Percentiles rank a stretch among this genome's conserved stretches.
phyloP scores from a whole-genome alignment of 2,329 filamentous ascomycete genomes.

The Sporothrix humicola region DNA sequence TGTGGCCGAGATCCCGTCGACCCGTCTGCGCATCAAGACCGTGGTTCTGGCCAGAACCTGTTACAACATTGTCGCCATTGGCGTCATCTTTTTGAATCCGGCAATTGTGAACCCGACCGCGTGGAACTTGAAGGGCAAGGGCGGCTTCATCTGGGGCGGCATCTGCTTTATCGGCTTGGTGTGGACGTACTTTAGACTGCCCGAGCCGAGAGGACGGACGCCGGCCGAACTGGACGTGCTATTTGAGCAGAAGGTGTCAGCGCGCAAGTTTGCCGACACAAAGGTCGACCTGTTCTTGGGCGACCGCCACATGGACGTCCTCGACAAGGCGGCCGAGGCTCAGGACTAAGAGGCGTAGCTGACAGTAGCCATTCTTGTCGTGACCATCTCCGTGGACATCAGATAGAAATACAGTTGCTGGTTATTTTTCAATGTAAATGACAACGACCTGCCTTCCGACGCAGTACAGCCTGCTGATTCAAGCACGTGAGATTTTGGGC shows the following conservation, averaged over 20 bases:
- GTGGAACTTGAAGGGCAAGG: conserved; percentile 56
- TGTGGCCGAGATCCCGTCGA: conserved; percentile 45
- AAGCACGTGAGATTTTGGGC: no score
- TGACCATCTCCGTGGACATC: no score
- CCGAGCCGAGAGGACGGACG: conserved; percentile 55
- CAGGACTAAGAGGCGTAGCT: not conserved
- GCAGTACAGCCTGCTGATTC: no score
- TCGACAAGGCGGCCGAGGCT: not conserved
- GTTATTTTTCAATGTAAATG: no score
- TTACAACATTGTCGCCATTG: conserved; percentile 42
- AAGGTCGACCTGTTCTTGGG: not conserved
- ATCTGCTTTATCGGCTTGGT: conserved; percentile 53
- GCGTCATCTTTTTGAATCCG: conserved; percentile 42
- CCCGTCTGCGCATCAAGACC: conserved; percentile 46
- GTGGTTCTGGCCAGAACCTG: conserved; percentile 43
- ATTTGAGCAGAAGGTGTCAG: conserved; percentile 54
- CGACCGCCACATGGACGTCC: not conserved
- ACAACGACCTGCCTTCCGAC: no score
- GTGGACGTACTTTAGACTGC: conserved; percentile 60
- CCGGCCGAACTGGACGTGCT: conserved; percentile 62
- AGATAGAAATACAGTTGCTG: no score
- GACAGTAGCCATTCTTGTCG: no score
- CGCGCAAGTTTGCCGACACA: conserved; percentile 43
- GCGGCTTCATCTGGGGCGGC: conserved; percentile 54
- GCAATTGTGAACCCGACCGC: conserved; percentile 49